Evolutionary conservation across 78 protist species (phyloP), one percentile per base, ranked within the genome.

Genomic region (Dictyostelium purpureum): DNA sequence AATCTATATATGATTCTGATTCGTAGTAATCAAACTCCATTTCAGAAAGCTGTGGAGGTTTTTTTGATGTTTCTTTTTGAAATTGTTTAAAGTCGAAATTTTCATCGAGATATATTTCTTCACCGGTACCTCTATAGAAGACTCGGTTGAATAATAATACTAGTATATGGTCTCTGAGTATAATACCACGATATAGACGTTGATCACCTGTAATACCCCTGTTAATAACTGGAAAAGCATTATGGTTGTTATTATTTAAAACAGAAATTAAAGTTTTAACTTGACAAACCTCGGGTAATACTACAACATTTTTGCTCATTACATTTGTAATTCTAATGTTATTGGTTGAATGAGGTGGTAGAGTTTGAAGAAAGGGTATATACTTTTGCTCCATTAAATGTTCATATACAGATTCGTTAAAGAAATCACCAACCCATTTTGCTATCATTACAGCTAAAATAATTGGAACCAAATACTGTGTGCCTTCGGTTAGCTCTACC

Each of bases 401-500:
- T 42, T 97, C 96, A 80, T 97, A 96, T 26, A 97, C 90, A 1
- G 96, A 80, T 31, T 89, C 94, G 12, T 90, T 77, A 12, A 94
- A 52, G 24, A 75, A 80, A 35, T 94, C 96, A 43, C 95, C 97
- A 10, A 96, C 95, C 90, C 82, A 63, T 77, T 96, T 98, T 9
- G 98, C 95, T 11, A 67, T 37, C 94, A 96, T 91, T 21, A 97
- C 81, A 4, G 96, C 90, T 26, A 96, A 33, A 85, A 96, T 96
- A n/a, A 97, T 70, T 6, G 98, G 98, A 16, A 96, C 73, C 18
- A 93, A 43, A 80, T 88, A 96, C 49, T 90, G 87, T 0, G 82
- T 74, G 12, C 89, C 94, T 24, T 80, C 79, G 3, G 97, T 89
- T 33, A 89, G 67, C 79, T 97, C 98, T 6, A 96, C 87, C 63